Base-by-base conservation (phyloP, 1,284 basidiomycete species). In the Rhodotorula glutinis region DNA sequence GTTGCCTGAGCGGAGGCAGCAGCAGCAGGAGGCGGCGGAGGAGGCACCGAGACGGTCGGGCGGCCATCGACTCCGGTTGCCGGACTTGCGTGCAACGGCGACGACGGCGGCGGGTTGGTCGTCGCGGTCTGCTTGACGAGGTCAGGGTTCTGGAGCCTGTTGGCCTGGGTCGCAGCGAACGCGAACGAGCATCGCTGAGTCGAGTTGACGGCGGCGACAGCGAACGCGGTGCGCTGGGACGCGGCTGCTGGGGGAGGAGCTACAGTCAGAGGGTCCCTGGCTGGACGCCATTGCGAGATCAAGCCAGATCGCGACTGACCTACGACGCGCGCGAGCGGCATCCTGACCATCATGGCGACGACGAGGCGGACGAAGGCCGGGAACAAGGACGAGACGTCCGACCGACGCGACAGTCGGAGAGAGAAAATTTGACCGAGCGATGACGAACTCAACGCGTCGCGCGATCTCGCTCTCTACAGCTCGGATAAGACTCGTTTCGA, bases 21-120 rank as follows among this genome's bases (percentile, higher is more conserved):
- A 5, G 62, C 30, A 11, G 62, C 27, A 29, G 59, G 40, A 21
- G 43, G 21, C 30, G 47, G 49, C 49, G 33, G 7, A 33, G 49
- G 11, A 30, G 52, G 19, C 53, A 40, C 16, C 29, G 54, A 8
- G 49, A 25, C 30, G 54, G 62, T 40, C 38, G 65, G 58, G 1
- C 53, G 56, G 19, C 57, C 55, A 25, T 51, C 21, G 55, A 21
- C 49, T 14, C 43, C 58, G 21, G 41, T 33, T 25, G 41, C 65
- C 41, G 61, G 62, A n/a, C 60, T 16, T n/a, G 59, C 56, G n/a
- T 55, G 56, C 40, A 68, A 56, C 56, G 61, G 56, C n/a, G 59
- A 61, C 23, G 56, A 55, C 40, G 60, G 55, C 41, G 66, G 66
- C 51, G 66, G 66, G 55, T 46, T 60, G 62, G 51, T 27, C n/a